Evolutionary conservation across 2,329 filamentous ascomycete genomes (phyloP), one percentile per base, ranked within the genome.

Genomic region (Colletotrichum zoysiae): DNA sequence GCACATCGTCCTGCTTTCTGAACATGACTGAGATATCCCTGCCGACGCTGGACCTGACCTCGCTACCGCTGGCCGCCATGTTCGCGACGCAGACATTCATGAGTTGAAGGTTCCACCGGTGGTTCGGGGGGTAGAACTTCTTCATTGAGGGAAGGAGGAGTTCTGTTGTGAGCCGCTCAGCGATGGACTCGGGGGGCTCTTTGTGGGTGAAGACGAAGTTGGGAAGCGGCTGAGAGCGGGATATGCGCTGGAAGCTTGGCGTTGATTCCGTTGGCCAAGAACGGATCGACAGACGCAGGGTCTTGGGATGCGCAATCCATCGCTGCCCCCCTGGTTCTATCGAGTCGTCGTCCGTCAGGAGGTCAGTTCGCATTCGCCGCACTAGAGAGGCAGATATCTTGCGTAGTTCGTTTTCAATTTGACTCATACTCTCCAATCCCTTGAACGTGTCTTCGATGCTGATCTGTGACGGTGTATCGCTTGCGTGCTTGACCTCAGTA

Each of bases 381-480:
- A 98, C 80, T 12, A 98, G 84, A 74, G 92, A 94, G 16, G 84
- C 85, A 0, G 92, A 86, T 2, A 98, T 83, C 71, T 88, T 86
- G n/a, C 84, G 81, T 51, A 98, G 84, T 81, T 97, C 92, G 74
- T 88, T 89, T 53, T 84, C 82, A 40, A 97, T 89, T 70, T 91
- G 87, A 1, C 88, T 80, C 63, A 92, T 79, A 0, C 86, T 90
- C 75, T 92, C 88, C 1, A 97, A 84, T 0, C 90, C 89, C 33
- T 89, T 87, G 79, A 97, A 98, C 20, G 94, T 96, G 81, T 98
- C 95, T 79, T 98, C 95, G 74, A 98, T 96, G 80, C 94, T 96
- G 78, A 98, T 97, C 80, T 98, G 95, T 1, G 90, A 90, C 0
- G 95, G 95, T 1, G 97, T 82, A 56, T 90, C 88, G 75, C 89